Evolutionary conservation across 208 protist species (phyloP).

Genomic region (Leishmania turanica): DNA sequence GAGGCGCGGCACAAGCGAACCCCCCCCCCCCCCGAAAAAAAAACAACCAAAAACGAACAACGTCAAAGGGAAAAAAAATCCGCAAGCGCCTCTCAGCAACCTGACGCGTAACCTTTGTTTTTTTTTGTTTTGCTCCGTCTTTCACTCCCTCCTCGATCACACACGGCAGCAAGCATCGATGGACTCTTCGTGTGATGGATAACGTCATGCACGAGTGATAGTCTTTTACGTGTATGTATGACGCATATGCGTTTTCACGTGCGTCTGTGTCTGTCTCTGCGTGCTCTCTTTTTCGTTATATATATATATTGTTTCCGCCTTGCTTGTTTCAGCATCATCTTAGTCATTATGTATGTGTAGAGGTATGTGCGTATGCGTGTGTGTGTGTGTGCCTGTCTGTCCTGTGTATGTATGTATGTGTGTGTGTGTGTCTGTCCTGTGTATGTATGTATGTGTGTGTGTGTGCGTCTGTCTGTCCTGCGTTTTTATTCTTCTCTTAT

Average conservation of each 20-base stretch:
- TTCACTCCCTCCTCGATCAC: background rate
- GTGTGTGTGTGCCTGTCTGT: background rate
- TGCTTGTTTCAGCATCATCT: background rate
- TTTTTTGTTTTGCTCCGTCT: background rate
- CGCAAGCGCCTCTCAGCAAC: background rate
- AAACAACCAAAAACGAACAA: background rate
- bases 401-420: background rate
- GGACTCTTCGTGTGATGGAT: background rate
- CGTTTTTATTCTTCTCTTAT: background rate
- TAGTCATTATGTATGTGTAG: conserved; percentile 3
- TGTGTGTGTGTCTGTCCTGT: background rate
- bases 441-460: background rate
- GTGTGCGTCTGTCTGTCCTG: background rate
- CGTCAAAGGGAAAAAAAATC: too few species aligned
- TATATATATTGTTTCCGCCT: background rate
- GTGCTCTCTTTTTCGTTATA: background rate
- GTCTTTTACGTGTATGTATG: background rate
- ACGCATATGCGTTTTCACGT: background rate
- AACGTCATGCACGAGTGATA: background rate
- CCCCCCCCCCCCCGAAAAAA: too few species aligned
- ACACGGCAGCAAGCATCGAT: background rate
- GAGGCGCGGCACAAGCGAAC: background rate
- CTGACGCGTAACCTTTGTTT: background rate
- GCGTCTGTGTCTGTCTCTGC: background rate
- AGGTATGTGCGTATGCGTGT: conserved; percentile 1